These are phyloP conservation scores for Phaseolus coccineus DNA, from an alignment of 331 rosid genomes.

Conservation along the genomic window DNA sequence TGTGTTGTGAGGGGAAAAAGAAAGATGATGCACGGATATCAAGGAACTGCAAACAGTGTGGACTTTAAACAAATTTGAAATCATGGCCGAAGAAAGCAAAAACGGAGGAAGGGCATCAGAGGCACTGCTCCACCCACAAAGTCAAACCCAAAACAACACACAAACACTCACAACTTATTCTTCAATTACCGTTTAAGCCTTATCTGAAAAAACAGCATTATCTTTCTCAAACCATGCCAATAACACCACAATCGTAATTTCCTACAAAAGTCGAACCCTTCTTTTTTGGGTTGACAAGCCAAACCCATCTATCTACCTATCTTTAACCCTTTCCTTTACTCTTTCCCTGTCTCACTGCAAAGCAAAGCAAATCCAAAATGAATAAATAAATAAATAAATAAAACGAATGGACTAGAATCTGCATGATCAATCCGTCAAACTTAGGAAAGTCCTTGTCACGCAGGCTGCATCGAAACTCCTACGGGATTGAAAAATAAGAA, in stretches of 20 bases:
- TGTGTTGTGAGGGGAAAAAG: conserved; percentile 26
- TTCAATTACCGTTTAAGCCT: conserved; percentile 21
- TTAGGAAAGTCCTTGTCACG: conserved; percentile 57
- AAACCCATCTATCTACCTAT: conserved; percentile 24
- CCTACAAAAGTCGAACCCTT: conserved; percentile 36
- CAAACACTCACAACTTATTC: background rate
- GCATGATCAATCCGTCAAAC: conserved; percentile 58
- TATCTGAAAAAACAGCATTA: background rate
- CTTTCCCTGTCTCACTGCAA: conserved; percentile 14
- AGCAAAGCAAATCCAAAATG: conserved; percentile 7
- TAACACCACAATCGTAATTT: conserved; percentile 55
- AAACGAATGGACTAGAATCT: conserved; percentile 61
- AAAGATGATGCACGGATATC: conserved; percentile 38
- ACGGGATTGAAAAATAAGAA: conserved; percentile 34
- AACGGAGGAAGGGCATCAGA: conserved; percentile 11
- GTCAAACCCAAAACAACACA: conserved; percentile 47
- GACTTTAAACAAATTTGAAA: conserved; percentile 36
- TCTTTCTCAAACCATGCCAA: background rate
- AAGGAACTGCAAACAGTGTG: conserved; percentile 44
- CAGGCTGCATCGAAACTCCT: conserved; percentile 46
- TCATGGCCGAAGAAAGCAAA: conserved; percentile 33
- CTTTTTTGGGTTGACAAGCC: conserved; percentile 41
- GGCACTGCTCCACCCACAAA: conserved; percentile 27
- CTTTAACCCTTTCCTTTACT: conserved; percentile 36
- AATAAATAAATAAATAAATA: background rate